A percentile compares a stretch with the other conserved stretches of the same genome.
phyloP scores from a whole-genome alignment of 495 filamentous ascomycete genomes.

The Penicillium odoratum region DNA sequence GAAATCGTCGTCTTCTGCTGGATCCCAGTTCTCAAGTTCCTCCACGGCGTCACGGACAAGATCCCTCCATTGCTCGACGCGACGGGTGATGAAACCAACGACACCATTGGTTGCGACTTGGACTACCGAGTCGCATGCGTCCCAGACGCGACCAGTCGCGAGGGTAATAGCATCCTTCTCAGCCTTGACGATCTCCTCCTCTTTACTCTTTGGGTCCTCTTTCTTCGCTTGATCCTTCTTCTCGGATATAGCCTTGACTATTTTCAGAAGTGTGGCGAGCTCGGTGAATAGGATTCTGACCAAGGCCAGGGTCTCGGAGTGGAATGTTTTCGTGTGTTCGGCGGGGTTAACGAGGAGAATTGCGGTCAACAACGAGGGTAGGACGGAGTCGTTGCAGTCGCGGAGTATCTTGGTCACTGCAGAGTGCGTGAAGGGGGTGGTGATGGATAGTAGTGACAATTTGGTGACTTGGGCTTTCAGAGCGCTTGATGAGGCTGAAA shows the following conservation, averaged over 20 bases:
- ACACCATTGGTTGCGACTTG: constrained; percentile 64
- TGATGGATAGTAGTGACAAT: constrained; percentile 80
- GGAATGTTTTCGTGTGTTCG: constrained; percentile 58
- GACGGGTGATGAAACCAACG: constrained; percentile 57
- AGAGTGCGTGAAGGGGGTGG: constrained; percentile 76
- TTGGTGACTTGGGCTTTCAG: constrained; percentile 84
- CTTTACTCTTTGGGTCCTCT: constrained; percentile 24
- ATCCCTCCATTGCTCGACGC: constrained; percentile 66
- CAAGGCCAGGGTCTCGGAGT: constrained; percentile 47
- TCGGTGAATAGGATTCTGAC: constrained; percentile 39
- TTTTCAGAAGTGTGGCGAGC: constrained; percentile 35
- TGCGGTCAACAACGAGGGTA: constrained; percentile 70
- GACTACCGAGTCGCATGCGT: constrained; percentile 70
- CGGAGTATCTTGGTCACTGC: constrained; percentile 67
- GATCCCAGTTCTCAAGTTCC: constrained; percentile 84
- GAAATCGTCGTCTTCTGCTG: constrained; percentile 60
- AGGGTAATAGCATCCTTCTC: constrained; percentile 42
- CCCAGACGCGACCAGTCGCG: constrained; percentile 53
- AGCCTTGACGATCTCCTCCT: constrained; percentile 25
- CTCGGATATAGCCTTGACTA: constrained; percentile 32
- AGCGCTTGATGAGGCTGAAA: constrained; percentile 62
- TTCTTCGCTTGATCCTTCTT: constrained; percentile 26
- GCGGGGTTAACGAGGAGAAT: constrained; percentile 60
- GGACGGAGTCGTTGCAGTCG: constrained; percentile 61
- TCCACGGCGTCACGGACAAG: constrained; percentile 76